Conservation (phyloP, 148 eudicot species). For the Arbutus unedo region DNA sequence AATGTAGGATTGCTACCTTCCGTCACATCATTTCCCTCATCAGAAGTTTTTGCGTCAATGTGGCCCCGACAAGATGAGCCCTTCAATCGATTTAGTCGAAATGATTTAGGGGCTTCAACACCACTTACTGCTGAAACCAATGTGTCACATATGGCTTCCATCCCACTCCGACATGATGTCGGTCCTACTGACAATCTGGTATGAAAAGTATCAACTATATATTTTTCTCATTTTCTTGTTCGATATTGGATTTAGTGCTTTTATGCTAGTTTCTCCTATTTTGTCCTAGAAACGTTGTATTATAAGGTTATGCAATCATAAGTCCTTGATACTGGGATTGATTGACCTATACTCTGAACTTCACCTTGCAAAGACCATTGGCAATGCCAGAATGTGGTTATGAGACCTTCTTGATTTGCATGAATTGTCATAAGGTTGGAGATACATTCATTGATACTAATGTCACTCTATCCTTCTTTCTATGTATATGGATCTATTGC, state of each 20-base stretch:
- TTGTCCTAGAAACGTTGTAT: not conserved
- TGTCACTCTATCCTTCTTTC: not conserved
- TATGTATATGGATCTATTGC: not conserved
- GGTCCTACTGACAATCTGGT: constrained; percentile 24
- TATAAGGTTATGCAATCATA: not conserved
- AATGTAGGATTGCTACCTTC: constrained; percentile 17
- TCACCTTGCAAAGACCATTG: not conserved
- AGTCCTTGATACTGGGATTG: not conserved
- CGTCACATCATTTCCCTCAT: constrained; percentile 9
- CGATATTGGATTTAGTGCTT: not conserved
- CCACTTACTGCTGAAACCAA: constrained; percentile 22
- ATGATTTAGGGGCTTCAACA: constrained; percentile 20
- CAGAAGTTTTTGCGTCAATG: constrained; percentile 19
- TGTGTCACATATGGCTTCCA: constrained; percentile 10
- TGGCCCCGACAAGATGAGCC: constrained; percentile 21
- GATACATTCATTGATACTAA: not conserved
- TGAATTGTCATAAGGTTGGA: not conserved
- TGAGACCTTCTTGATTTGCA: not conserved
- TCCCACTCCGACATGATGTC: constrained; percentile 10
- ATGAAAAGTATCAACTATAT: not conserved
- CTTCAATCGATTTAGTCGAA: not conserved
- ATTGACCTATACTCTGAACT: not conserved
- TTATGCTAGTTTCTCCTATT: not conserved
- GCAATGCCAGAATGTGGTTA: constrained; percentile 1
- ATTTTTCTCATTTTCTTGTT: not conserved